Evolutionary conservation across 371 early-diverging fungal genomes (phyloP), one percentile per base, ranked within the genome.

Genomic region (Vairimorpha ceranae): DNA sequence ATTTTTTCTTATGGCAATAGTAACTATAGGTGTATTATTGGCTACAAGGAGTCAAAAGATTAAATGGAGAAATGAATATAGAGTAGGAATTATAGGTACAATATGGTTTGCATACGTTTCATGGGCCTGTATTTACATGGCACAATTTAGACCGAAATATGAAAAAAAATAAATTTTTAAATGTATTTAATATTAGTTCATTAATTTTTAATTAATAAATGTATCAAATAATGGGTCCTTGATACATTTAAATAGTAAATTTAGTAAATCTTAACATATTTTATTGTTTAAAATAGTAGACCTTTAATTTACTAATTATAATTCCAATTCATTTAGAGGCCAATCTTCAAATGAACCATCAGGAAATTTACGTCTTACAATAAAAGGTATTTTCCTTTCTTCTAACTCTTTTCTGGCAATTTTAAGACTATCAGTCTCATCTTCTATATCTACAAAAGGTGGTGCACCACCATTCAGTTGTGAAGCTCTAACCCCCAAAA

Each of bases 261-360:
- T n/a, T n/a, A n/a, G n/a, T n/a, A n/a, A n/a, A n/a, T n/a, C n/a
- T n/a, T n/a, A n/a, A n/a, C n/a, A n/a, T n/a, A n/a, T n/a, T n/a
- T n/a, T n/a, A n/a, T n/a, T n/a, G n/a, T n/a, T n/a, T n/a, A n/a
- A n/a, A n/a, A 12, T 12, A 7, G 19, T 29, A 56, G 19, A 56
- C 23, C 56, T 12, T 29, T 56, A 12, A 12, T 23, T 12, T 7
- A 19, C 41, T 43, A 23, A 43, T 23, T 43, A 64, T 10, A 43
- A 25, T 25, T 64, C 64, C 76, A 98, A 86, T 80, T 98, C 96
- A 52, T 89, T 87, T 23, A 93, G 91, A 51, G 88, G 84, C 97
- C 97, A 97, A 80, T 95, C 94, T 85, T 99, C 97, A 81, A 88
- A 94, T 73, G 90, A 89, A 43, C 90, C 90, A 81, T 97, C 95